Conservation (phyloP, 495 filamentous ascomycete genomes). For the Penicillium pancosmium region DNA sequence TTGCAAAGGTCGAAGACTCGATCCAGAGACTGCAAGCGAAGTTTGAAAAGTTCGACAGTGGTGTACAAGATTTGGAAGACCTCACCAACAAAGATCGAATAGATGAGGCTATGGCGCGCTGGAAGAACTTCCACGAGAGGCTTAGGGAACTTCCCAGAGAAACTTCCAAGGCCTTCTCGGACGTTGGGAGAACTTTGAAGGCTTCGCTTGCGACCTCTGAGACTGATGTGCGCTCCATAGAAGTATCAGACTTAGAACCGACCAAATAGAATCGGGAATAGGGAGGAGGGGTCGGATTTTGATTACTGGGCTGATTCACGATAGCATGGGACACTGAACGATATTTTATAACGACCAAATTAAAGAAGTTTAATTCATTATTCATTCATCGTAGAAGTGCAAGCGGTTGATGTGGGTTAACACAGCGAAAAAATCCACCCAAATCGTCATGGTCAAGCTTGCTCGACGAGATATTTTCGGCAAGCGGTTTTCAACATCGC, state of each 20-base stretch:
- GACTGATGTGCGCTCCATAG: not conserved
- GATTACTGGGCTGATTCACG: too few relatives aligned
- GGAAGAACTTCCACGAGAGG: not conserved
- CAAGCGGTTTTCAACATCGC: conserved; percentile 68
- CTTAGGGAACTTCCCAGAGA: not conserved
- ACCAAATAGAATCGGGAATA: too few relatives aligned
- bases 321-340: not conserved
- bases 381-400: conserved; percentile 4
- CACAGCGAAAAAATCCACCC: conserved; percentile 2
- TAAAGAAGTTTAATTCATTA: not conserved
- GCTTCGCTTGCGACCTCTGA: not conserved
- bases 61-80: not conserved
- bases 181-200: not conserved
- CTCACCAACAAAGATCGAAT: not conserved
- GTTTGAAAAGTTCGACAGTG: not conserved
- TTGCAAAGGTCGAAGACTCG: not conserved
- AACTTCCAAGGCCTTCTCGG: not conserved
- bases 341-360: not conserved
- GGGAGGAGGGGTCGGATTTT: too few relatives aligned
- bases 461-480: conserved; percentile 51
- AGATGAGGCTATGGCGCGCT: not conserved
- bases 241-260: too few relatives aligned
- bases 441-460: conserved; percentile 17
- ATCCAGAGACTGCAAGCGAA: not conserved
- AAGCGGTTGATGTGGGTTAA: conserved; percentile 3